Percentiles rank a stretch among this genome's conserved stretches.
Conservation (phyloP, 2,329 filamentous ascomycete species). For the Xylariaceae sp. region DNA sequence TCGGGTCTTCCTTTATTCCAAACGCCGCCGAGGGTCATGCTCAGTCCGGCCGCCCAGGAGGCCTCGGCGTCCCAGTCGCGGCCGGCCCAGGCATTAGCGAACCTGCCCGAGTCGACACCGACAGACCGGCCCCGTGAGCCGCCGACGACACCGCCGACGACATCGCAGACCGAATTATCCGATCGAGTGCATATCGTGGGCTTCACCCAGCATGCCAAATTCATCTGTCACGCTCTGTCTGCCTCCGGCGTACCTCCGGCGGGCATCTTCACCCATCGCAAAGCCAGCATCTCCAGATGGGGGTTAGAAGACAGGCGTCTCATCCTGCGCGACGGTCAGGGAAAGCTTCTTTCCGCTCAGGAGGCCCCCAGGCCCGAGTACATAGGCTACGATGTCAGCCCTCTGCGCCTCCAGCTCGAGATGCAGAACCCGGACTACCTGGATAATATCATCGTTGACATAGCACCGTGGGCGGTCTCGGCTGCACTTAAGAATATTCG, state of each 20-base stretch:
- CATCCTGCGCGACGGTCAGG: conserved; percentile 33
- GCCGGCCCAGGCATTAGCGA: no score
- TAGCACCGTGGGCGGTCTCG: conserved; percentile 7
- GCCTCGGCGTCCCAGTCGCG: no score
- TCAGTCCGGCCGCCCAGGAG: conserved; percentile 22
- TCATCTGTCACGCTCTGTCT: conserved; percentile 58
- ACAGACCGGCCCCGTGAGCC: no score
- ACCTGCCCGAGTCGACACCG: no score
- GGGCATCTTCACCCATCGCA: conserved; percentile 52
- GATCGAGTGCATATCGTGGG: conserved; percentile 53
- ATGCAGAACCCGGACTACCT: conserved; percentile 6
- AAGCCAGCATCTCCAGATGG: conserved; percentile 37
- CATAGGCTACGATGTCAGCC: conserved; percentile 3
- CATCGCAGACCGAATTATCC: no score
- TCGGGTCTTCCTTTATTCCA: conserved; percentile 7
- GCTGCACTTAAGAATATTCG: conserved; percentile 14
- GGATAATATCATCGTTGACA: conserved; percentile 21
- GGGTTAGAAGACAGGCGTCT: conserved; percentile 35
- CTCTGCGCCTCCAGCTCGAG: not conserved
- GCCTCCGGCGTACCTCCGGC: conserved; percentile 53
- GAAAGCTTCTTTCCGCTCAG: conserved; percentile 22
- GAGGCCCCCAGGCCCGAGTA: conserved; percentile 17
- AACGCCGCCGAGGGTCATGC: conserved; percentile 6
- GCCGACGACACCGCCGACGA: no score
- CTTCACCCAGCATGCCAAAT: conserved; percentile 54